phyloP scores from a whole-genome alignment of 2,329 filamentous ascomycete genomes.

The Penicillium paneum region DNA sequence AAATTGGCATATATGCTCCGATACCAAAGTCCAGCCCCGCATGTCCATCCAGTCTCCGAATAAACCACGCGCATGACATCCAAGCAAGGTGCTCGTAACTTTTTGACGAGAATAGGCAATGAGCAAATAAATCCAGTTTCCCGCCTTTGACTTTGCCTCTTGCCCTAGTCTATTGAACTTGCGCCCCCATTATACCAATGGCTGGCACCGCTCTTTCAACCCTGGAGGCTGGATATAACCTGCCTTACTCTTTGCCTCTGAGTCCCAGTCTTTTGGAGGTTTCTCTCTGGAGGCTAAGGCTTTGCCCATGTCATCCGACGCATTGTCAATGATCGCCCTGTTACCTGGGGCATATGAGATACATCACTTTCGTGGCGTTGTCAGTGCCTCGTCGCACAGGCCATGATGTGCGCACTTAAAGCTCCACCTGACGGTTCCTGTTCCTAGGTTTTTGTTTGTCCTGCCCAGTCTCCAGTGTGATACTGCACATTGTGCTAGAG shows the following conservation, averaged over 20 bases:
- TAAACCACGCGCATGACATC: conserved; percentile 2
- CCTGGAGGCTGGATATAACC: not conserved
- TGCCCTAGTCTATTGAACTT: not conserved
- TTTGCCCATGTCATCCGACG: not conserved
- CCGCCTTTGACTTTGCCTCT: not conserved
- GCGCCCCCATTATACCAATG: not conserved
- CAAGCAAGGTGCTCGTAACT: conserved; percentile 3
- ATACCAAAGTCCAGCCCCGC: not conserved
- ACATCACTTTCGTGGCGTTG: conserved; percentile 18
- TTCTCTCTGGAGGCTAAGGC: not conserved
- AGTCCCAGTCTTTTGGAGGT: not conserved
- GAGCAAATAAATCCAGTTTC: not conserved
- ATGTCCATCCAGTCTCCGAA: conserved; percentile 1
- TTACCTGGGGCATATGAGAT: conserved; percentile 7
- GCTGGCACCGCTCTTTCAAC: not conserved
- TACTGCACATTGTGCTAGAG: conserved; percentile 11
- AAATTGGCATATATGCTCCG: not conserved
- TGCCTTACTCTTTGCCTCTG: not conserved
- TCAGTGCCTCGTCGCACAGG: conserved; percentile 18
- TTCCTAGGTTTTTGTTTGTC: not conserved
- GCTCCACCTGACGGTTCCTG: conserved; percentile 10
- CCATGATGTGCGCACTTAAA: conserved; percentile 15
- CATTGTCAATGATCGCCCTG: not conserved
- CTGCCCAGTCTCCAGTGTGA: conserved; percentile 10
- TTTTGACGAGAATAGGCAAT: not conserved